Evolutionary conservation across 257 asterid species (phyloP).

Genomic region (Jacaranda mimosifolia): DNA sequence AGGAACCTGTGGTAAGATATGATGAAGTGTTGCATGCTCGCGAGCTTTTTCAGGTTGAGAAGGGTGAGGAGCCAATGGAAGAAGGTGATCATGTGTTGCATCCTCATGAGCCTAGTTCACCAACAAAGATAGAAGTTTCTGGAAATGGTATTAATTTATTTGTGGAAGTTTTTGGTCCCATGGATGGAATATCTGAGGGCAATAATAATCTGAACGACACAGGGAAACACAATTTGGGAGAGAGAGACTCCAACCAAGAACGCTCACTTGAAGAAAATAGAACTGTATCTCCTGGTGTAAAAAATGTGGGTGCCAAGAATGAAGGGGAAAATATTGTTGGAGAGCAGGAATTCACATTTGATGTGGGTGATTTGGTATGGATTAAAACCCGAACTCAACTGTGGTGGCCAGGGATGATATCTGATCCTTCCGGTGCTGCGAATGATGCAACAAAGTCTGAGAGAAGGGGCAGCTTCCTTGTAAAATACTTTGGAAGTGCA

Average conservation of each 20-base stretch:
- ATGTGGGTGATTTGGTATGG: constrained; percentile 81
- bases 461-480: constrained; percentile 48
- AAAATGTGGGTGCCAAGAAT: constrained; percentile 17
- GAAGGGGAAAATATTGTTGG: constrained; percentile 37
- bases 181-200: constrained; percentile 45
- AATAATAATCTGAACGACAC: constrained; percentile 27
- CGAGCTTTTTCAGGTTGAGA: constrained; percentile 28
- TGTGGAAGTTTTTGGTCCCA: constrained; percentile 79
- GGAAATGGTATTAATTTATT: constrained; percentile 60
- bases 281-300: constrained; percentile 28
- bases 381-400: constrained; percentile 59
- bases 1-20: not conserved
- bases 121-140: constrained; percentile 51
- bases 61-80: constrained; percentile 32
- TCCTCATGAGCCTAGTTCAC: constrained; percentile 45
- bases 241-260: constrained; percentile 34
- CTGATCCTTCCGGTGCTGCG: constrained; percentile 49
- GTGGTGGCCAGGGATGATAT: constrained; percentile 93
- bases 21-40: constrained; percentile 31
- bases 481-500: constrained; percentile 63
- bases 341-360: constrained; percentile 42
- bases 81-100: constrained; percentile 36
- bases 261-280: constrained; percentile 28
- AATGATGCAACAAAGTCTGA: constrained; percentile 39
- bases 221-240: constrained; percentile 19